A percentile compares a stretch with the other conserved stretches of the same genome.
phyloP scores from a whole-genome alignment of 495 filamentous ascomycete genomes.

The Xylaria bambusicola region DNA sequence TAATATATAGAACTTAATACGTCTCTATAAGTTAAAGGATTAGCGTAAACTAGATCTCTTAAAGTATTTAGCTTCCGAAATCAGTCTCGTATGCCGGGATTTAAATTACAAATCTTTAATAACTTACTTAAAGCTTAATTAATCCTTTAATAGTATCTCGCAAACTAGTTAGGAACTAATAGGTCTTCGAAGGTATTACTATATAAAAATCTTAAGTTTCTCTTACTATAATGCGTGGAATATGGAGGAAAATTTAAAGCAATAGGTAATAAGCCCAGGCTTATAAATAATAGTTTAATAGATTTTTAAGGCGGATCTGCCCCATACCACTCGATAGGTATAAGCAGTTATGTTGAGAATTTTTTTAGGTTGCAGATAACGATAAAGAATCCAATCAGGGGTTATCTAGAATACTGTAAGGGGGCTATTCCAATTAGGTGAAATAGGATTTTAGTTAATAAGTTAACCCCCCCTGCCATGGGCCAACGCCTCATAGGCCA shows the following conservation, averaged over 20 bases:
- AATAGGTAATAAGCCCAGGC: not conserved
- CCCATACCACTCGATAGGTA: not conserved
- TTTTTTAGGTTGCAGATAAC: not conserved
- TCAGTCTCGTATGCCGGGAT: too few species aligned
- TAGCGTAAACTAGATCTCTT: too few species aligned
- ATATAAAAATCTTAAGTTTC: not conserved
- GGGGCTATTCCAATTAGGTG: not conserved
- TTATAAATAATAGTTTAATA: constrained; percentile 1
- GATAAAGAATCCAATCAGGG: not conserved
- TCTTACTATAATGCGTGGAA: not conserved
- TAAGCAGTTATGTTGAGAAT: not conserved
- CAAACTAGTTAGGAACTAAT: too few species aligned
- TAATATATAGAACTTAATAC: too few species aligned
- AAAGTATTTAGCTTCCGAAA: too few species aligned
- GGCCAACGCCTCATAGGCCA: too few species aligned
- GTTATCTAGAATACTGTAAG: not conserved
- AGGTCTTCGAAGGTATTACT: too few species aligned
- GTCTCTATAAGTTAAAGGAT: too few species aligned
- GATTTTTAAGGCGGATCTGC: not conserved
- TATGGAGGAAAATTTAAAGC: not conserved
- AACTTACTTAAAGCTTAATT: too few species aligned
- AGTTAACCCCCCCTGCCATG: too few species aligned
- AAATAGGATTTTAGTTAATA: constrained; percentile 3
- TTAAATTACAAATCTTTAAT: too few species aligned
- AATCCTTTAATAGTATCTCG: too few species aligned